phyloP scores from a whole-genome alignment of 768 basidiomycete species.

The Pisolithus microcarpus region DNA sequence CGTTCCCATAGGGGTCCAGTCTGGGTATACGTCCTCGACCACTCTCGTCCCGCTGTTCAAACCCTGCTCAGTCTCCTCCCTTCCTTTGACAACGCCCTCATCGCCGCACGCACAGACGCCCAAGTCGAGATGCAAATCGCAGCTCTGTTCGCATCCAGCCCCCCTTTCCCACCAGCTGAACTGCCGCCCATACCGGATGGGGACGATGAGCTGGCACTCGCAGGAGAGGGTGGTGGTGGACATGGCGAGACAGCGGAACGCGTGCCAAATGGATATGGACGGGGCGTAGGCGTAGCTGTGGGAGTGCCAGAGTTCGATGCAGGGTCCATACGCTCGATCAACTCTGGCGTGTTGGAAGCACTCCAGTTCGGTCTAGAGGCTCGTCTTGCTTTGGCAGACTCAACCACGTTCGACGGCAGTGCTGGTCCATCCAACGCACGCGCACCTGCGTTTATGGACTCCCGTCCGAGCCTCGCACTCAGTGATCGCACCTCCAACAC shows the following conservation, averaged over 20 bases:
- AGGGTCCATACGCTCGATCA: conserved; percentile 35
- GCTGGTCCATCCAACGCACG: conserved; percentile 1
- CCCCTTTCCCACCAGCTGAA: conserved; percentile 66
- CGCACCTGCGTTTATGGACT: conserved; percentile 13
- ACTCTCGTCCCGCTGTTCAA: conserved; percentile 64
- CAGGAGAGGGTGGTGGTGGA: too few relatives aligned
- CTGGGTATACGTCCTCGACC: conserved; percentile 89
- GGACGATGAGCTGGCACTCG: conserved; percentile 20
- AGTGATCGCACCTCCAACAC: conserved; percentile 28
- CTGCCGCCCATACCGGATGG: conserved; percentile 37
- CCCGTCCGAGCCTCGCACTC: conserved; percentile 20
- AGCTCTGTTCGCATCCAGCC: conserved; percentile 74
- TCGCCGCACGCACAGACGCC: conserved; percentile 60
- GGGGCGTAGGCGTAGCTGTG: too few relatives aligned
- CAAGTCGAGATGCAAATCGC: conserved; percentile 76
- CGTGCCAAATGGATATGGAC: too few relatives aligned
- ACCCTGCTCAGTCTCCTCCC: conserved; percentile 77
- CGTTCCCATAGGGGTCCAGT: conserved; percentile 57
- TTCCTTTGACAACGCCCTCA: conserved; percentile 43
- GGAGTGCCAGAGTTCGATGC: conserved; percentile 22
- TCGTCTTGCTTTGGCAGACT: conserved; percentile 37
- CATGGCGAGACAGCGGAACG: too few relatives aligned
- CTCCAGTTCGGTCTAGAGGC: conserved; percentile 35
- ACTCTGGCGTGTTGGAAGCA: conserved; percentile 42
- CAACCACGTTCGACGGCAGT: conserved; percentile 20